Base-by-base conservation (phyloP, 768 basidiomycete genomes). In the Lentinus tigrinus region DNA sequence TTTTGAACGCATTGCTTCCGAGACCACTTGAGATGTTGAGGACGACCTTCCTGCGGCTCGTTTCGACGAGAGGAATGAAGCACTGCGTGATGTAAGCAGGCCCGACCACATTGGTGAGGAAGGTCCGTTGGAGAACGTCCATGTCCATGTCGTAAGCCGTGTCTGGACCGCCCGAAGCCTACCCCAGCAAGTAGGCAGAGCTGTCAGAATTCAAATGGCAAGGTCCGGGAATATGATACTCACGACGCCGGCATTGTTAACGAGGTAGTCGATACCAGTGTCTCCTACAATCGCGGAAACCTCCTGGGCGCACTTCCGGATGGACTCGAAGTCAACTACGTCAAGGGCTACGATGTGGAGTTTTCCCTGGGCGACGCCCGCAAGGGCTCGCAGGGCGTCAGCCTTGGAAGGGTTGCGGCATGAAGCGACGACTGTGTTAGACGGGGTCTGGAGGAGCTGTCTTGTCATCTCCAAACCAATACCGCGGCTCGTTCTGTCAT, bases 171-270 rank as follows among this genome's bases (percentile, higher is more conserved):
- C 73, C 73, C 19, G 14, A 16, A 19, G 40, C 17, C 40, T 42
- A 21, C 17, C 16, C n/a, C 40, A n/a, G 17, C 38, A 39, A 10
- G 14, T 39, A 11, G 38, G 9, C 38, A 10, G 13, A 10, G n/a
- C n/a, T n/a, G n/a, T n/a, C n/a, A n/a, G n/a, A n/a, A n/a, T n/a
- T n/a, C n/a, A n/a, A n/a, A 3, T 11, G 38, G n/a, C 38, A n/a
- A 39, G 38, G 2, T 8, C 17, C 14, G 40, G 17, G 17, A n/a
- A 42, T 9, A n/a, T 17, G n/a, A 8, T 3, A 42, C 40, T 42
- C 40, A 42, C n/a, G 23, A 73, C 54, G 1, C 66, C 75, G 9
- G 75, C 74, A 39, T 75, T 76, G 65, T 76, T 78, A 52, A 75
- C 58, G 24, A 78, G 63, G 49, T 74, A 76, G 58, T 77, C 74